Conservation (phyloP, 108 stramenopile species). For the Bacterosira constricta region DNA sequence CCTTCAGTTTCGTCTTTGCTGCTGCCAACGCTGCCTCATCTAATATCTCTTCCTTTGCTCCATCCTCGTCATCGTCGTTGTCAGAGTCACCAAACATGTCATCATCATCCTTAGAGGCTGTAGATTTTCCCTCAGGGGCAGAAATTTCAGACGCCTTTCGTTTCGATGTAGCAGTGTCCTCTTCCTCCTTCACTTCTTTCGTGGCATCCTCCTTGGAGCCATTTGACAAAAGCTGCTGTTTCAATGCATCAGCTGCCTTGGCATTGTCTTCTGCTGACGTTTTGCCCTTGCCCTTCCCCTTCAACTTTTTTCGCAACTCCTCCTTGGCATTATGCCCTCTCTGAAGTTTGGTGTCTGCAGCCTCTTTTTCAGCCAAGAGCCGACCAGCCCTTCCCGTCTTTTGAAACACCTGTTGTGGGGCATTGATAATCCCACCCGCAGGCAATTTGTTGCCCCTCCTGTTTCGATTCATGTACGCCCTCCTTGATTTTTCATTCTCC, state of each 20-base stretch:
- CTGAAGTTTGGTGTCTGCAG: constrained; percentile 38
- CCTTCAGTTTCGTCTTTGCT: constrained; percentile 62
- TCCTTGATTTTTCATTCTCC: constrained; percentile 64
- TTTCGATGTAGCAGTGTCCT: constrained; percentile 37
- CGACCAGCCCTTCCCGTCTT: constrained; percentile 71
- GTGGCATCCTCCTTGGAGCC: constrained; percentile 11
- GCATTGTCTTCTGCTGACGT: constrained; percentile 58
- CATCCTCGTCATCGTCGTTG: constrained; percentile 47
- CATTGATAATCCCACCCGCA: constrained; percentile 38
- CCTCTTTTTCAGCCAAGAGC: constrained; percentile 59
- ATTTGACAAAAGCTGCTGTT: constrained; percentile 44
- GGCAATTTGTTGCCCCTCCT: constrained; percentile 55
- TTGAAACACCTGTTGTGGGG: constrained; percentile 38
- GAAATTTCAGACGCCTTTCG: constrained; percentile 43
- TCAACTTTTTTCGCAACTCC: constrained; percentile 53
- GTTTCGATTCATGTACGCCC: constrained; percentile 46
- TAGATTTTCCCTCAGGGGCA: constrained; percentile 14
- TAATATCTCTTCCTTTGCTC: constrained; percentile 54
- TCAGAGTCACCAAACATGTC: constrained; percentile 53
- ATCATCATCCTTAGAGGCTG: constrained; percentile 45
- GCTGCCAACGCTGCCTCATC: constrained; percentile 40
- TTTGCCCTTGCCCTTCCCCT: constrained; percentile 52
- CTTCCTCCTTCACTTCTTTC: constrained; percentile 32
- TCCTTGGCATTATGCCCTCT: constrained; percentile 53
- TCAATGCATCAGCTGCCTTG: constrained; percentile 68